Conservation (phyloP, 2,329 filamentous ascomycete genomes). For the Clonostachys sp. region DNA sequence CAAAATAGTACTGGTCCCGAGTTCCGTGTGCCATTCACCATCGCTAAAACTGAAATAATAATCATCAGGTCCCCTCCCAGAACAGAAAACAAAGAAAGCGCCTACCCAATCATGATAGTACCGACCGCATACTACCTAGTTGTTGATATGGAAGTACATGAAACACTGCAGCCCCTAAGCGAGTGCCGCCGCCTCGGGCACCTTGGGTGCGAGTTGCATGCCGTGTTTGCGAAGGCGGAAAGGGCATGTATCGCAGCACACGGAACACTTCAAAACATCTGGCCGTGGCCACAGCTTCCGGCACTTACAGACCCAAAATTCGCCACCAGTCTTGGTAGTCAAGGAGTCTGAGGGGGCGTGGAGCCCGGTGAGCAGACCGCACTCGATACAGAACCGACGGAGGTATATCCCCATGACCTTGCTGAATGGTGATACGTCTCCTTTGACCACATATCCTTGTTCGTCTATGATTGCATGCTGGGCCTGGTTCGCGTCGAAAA, state of each 20-base stretch:
- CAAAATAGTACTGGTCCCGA: no score
- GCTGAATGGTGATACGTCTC: conserved; percentile 4
- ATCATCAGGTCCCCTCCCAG: no score
- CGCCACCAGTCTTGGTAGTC: conserved; percentile 26
- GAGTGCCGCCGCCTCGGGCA: no score
- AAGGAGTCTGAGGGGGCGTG: conserved; percentile 29
- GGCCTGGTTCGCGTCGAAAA: conserved; percentile 30
- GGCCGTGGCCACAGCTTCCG: conserved; percentile 28
- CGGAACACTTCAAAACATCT: conserved; percentile 22
- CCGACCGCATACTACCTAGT: no score
- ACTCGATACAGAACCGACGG: conserved; percentile 34
- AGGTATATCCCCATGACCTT: conserved; percentile 20
- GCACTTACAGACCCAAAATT: conserved; percentile 34
- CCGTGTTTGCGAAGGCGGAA: conserved; percentile 5
- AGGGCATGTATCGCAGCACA: conserved; percentile 26
- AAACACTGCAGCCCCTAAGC: no score
- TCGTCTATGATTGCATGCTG: conserved; percentile 23
- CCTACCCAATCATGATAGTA: no score
- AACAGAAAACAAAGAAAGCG: no score
- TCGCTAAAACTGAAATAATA: no score
- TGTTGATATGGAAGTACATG: no score
- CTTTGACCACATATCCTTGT: conserved; percentile 16
- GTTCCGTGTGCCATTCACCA: no score
- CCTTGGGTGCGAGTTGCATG: no score
- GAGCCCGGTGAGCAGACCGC: conserved; percentile 29